These are phyloP conservation scores for Suillus cothurnatus DNA, from an alignment of 768 basidiomycete species.

Conservation along the genomic window DNA sequence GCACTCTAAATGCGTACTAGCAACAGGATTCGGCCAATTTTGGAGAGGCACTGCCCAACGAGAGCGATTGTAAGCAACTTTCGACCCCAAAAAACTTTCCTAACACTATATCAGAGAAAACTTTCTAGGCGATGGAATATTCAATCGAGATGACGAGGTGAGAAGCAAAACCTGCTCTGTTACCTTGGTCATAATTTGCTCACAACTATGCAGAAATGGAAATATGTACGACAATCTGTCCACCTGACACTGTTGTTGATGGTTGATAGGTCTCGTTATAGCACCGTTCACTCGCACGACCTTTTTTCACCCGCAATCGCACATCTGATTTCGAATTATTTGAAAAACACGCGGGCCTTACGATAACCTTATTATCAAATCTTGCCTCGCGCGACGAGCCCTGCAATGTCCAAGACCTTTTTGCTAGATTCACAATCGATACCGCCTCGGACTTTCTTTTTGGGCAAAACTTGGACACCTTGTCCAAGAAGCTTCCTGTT, in stretches of 20 bases:
- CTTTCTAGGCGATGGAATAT: conserved; percentile 76
- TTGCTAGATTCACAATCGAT: conserved; percentile 67
- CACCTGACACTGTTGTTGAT: background rate
- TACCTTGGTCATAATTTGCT: conserved; percentile 5
- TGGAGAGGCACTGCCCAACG: conserved; percentile 67
- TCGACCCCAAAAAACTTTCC: conserved; percentile 9
- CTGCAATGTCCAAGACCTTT: conserved; percentile 70
- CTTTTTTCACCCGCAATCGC: conserved; percentile 76
- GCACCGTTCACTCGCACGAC: conserved; percentile 69
- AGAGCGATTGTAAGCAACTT: conserved; percentile 58
- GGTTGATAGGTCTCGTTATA: conserved; percentile 27
- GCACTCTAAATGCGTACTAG: conserved; percentile 62
- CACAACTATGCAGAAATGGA: conserved; percentile 51
- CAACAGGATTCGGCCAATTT: conserved; percentile 68
- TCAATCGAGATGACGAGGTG: conserved; percentile 76
- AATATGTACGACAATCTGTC: conserved; percentile 47
- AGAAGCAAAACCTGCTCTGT: conserved; percentile 16
- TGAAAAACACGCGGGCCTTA: conserved; percentile 53
- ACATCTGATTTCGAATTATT: conserved; percentile 71
- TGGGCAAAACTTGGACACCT: conserved; percentile 62
- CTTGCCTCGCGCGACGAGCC: conserved; percentile 41
- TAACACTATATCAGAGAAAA: conserved; percentile 33
- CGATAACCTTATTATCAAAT: conserved; percentile 50
- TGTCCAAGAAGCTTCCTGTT: conserved; percentile 54
- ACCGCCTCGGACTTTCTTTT: conserved; percentile 76